These are phyloP conservation scores for Mitragyna speciosa DNA, from an alignment of 257 asterid species.

Conservation along the genomic window DNA sequence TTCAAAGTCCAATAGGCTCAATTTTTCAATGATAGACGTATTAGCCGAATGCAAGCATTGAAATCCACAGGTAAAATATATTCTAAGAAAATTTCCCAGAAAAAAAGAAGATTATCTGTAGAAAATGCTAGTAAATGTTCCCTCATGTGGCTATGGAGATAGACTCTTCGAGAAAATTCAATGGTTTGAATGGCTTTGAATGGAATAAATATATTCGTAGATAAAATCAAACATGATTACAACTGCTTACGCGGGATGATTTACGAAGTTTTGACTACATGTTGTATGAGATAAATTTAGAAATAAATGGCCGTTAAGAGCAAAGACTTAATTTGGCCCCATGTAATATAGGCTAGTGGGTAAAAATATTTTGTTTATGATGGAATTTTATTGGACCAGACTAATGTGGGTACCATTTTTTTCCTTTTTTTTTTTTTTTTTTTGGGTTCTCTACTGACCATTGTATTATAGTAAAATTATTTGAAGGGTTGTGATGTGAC, in stretches of 20 bases:
- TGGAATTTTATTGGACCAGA: too few relatives aligned
- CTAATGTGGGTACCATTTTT: too few relatives aligned
- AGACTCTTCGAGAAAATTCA: not conserved
- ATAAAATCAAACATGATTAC: not conserved
- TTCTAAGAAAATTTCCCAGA: not conserved
- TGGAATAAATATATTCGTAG: too few relatives aligned
- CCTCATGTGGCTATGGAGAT: not conserved
- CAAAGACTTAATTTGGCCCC: too few relatives aligned
- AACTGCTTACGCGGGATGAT: not conserved
- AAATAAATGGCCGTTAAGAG: not conserved
- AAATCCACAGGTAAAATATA: not conserved
- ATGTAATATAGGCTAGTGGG: too few relatives aligned
- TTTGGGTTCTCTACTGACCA: too few relatives aligned
- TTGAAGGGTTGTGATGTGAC: too few relatives aligned
- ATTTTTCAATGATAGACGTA: not conserved
- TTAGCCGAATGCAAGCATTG: not conserved
- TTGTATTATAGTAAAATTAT: too few relatives aligned
- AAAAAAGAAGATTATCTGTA: not conserved
- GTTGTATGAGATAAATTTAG: not conserved
- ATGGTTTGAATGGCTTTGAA: not conserved
- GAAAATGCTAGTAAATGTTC: not conserved
- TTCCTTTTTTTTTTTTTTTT: too few relatives aligned
- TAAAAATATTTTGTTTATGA: too few relatives aligned
- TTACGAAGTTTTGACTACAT: not conserved
- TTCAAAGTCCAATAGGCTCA: not conserved